Evolutionary conservation across 345 rosid genomes (phyloP).

Genomic region (Cardamine chenopodiifolia): DNA sequence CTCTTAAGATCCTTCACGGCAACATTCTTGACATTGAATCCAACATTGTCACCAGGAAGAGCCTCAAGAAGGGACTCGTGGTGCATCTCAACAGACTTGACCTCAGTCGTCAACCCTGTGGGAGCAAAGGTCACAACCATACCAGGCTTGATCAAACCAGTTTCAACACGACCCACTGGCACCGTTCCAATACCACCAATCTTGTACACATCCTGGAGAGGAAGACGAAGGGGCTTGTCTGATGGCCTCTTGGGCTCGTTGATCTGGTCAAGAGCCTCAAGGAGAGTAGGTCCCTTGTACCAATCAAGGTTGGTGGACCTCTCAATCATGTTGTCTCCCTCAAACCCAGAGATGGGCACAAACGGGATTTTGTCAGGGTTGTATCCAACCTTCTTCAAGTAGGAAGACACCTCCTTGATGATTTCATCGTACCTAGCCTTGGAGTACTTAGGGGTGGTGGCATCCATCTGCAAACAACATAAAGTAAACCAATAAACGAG

Average conservation of each 20-base stretch:
- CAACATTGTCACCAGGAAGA: constrained; percentile 79
- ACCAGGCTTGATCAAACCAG: constrained; percentile 63
- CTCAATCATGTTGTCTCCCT: constrained; percentile 67
- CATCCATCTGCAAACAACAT: constrained; percentile 48
- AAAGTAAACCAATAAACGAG: background rate
- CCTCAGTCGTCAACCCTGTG: constrained; percentile 78
- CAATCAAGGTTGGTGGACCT: constrained; percentile 57
- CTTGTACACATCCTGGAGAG: constrained; percentile 71
- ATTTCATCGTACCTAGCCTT: constrained; percentile 65
- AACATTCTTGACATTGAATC: constrained; percentile 85
- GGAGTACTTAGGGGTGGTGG: constrained; percentile 62
- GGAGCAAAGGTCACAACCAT: constrained; percentile 82
- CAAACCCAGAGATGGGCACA: constrained; percentile 60
- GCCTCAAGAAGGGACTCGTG: constrained; percentile 83
- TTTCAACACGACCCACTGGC: constrained; percentile 76
- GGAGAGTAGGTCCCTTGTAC: constrained; percentile 61
- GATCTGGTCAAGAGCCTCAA: constrained; percentile 55
- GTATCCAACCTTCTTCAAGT: constrained; percentile 63
- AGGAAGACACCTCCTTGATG: constrained; percentile 58
- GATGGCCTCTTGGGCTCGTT: constrained; percentile 78
- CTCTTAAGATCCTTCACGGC: constrained; percentile 89
- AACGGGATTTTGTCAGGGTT: constrained; percentile 59
- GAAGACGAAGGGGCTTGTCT: constrained; percentile 89
- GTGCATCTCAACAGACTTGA: constrained; percentile 94
- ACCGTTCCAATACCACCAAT: constrained; percentile 69